Percentiles rank a stretch among this genome's conserved stretches.
phyloP scores from a whole-genome alignment of 2,329 filamentous ascomycete species.

The Fusarium keratoplasticum region DNA sequence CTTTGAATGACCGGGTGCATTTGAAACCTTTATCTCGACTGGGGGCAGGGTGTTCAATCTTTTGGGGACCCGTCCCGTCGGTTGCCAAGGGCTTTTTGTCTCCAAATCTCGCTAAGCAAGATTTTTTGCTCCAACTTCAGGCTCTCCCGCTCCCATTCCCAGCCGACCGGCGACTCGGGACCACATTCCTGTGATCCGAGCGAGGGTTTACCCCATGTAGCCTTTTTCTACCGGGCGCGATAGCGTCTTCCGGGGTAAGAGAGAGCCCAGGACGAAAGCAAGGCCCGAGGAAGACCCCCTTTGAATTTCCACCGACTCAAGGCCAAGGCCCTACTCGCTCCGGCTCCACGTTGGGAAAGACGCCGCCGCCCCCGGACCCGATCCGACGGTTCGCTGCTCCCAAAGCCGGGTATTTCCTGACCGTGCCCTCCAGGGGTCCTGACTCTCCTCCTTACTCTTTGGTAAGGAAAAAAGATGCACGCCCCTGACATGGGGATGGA shows the following conservation, averaged over 20 bases:
- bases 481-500: slow-evolving; percentile 17
- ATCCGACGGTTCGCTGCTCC: slow-evolving; percentile 34
- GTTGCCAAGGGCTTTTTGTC: background rate
- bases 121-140: slow-evolving; percentile 7
- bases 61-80: background rate
- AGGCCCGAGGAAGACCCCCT: background rate
- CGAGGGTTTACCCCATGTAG: slow-evolving; percentile 11
- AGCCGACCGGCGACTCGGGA: slow-evolving; percentile 20
- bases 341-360: slow-evolving; percentile 7
- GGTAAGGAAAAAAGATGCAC: slow-evolving; percentile 16
- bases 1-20: slow-evolving; percentile 11
- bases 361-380: slow-evolving; percentile 31
- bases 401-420: slow-evolving; percentile 26
- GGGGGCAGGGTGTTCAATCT: background rate
- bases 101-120: background rate
- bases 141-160: slow-evolving; percentile 12
- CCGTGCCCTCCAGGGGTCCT: slow-evolving; percentile 13
- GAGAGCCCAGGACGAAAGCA: background rate
- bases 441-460: slow-evolving; percentile 5
- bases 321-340: background rate
- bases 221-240: background rate
- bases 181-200: slow-evolving; percentile 27
- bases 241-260: background rate
- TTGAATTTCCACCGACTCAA: slow-evolving; percentile 2
- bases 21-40: slow-evolving; percentile 29